These are phyloP conservation scores for Trametes villosa DNA, from an alignment of 768 basidiomycete species.

Conservation along the genomic window DNA sequence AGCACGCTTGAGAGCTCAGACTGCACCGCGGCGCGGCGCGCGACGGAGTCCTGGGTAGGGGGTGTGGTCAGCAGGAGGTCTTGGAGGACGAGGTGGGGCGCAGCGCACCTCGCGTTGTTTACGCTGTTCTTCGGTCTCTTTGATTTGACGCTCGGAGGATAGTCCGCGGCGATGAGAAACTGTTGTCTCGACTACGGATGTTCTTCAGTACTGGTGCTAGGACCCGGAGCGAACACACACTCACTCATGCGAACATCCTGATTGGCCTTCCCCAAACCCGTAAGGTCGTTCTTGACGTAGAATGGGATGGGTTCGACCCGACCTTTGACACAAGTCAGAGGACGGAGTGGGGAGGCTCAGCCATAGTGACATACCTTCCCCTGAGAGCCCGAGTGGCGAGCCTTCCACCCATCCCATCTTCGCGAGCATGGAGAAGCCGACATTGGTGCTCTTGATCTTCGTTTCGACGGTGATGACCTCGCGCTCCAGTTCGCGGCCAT, in stretches of 20 bases:
- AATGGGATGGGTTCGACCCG: conserved; percentile 86
- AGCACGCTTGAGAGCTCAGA: conserved; percentile 71
- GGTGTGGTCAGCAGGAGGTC: neutral
- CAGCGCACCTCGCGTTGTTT: conserved; percentile 65
- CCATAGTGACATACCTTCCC: conserved; percentile 60
- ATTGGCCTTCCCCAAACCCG: conserved; percentile 77
- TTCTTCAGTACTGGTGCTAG: neutral
- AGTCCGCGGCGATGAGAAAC: conserved; percentile 80
- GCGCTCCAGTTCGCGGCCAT: conserved; percentile 47
- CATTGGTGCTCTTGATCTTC: conserved; percentile 77
- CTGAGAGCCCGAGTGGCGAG: conserved; percentile 73
- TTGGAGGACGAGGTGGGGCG: neutral
- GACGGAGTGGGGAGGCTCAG: neutral
- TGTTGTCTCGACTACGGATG: conserved; percentile 63
- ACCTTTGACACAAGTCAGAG: conserved; percentile 44
- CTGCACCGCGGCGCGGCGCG: conserved; percentile 66
- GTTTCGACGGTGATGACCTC: conserved; percentile 84
- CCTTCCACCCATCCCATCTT: conserved; percentile 87
- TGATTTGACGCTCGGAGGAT: conserved; percentile 80
- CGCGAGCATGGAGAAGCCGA: conserved; percentile 77
- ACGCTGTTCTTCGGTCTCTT: conserved; percentile 81
- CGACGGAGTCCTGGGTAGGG: conserved; percentile 57
- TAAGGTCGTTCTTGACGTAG: conserved; percentile 74
- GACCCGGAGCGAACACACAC: neutral
- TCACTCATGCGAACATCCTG: conserved; percentile 77